Evolutionary conservation across 148 eudicot species (phyloP).

Genomic region (Dianthus caryophyllus): DNA sequence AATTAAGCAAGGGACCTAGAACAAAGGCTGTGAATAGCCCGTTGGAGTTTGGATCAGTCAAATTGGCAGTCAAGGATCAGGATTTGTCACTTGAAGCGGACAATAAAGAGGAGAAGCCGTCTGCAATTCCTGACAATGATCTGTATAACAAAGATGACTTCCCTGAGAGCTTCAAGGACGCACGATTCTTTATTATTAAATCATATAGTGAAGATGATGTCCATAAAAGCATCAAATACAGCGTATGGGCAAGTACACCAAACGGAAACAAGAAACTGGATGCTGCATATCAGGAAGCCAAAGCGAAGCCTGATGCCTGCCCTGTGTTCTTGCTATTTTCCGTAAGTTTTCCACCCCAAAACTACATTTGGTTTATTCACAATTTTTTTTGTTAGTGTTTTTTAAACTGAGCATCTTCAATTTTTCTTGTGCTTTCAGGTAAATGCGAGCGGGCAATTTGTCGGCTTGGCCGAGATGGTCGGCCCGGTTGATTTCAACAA

Average conservation of each 20-base stretch:
- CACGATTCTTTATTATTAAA: constrained; percentile 40
- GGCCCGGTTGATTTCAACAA: constrained; percentile 42
- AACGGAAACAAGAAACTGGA: constrained; percentile 47
- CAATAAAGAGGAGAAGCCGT: constrained; percentile 24
- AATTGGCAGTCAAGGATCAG: constrained; percentile 43
- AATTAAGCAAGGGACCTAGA: constrained; percentile 51
- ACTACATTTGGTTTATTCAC: not conserved
- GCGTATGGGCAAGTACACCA: constrained; percentile 49
- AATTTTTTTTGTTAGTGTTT: not conserved
- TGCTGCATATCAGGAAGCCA: constrained; percentile 47
- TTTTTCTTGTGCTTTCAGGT: constrained; percentile 22
- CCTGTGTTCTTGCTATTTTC: constrained; percentile 47
- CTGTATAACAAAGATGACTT: constrained; percentile 41
- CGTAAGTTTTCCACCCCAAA: constrained; percentile 22
- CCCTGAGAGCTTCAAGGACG: constrained; percentile 36
- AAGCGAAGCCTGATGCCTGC: constrained; percentile 37
- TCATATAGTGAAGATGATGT: constrained; percentile 53
- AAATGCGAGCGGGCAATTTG: constrained; percentile 51
- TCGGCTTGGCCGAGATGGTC: constrained; percentile 45
- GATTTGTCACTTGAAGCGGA: constrained; percentile 31
- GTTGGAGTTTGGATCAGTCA: constrained; percentile 32
- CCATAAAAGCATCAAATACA: constrained; percentile 47
- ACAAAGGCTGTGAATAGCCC: constrained; percentile 25
- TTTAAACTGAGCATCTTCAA: too few relatives aligned
- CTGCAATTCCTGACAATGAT: constrained; percentile 26